Conservation (phyloP, 2,329 filamentous ascomycete genomes). For the Tolypocladium sp. region DNA sequence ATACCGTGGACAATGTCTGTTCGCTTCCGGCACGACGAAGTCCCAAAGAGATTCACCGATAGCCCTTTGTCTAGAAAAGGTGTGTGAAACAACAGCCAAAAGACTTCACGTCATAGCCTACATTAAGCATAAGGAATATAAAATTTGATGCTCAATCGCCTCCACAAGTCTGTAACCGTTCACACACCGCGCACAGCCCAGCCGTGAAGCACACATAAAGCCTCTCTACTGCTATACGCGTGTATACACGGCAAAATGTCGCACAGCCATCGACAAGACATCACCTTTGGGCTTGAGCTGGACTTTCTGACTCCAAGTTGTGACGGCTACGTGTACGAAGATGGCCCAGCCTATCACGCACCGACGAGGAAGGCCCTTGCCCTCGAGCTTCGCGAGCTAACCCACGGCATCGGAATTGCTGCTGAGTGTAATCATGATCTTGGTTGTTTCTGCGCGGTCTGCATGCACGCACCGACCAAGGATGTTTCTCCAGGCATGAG, state of each 20-base stretch:
- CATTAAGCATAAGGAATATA: not conserved
- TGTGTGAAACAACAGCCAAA: not conserved
- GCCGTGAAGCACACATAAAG: too few relatives aligned
- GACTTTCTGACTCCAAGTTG: constrained; percentile 9
- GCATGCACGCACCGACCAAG: not conserved
- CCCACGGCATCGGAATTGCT: not conserved
- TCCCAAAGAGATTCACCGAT: not conserved
- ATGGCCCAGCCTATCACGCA: not conserved
- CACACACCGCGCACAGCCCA: too few relatives aligned
- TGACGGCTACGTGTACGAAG: not conserved
- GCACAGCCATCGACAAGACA: not conserved
- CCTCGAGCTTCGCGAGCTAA: not conserved
- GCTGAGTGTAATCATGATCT: not conserved
- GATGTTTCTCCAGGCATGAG: not conserved
- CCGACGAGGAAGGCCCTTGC: not conserved
- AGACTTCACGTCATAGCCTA: not conserved
- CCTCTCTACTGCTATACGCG: too few relatives aligned
- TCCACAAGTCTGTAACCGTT: not conserved
- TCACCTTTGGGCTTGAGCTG: constrained; percentile 14
- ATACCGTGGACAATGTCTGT: not conserved
- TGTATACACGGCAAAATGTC: not conserved
- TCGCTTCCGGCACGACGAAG: not conserved
- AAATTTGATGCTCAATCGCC: not conserved
- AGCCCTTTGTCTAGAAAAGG: not conserved
- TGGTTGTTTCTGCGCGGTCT: not conserved